Conservation (phyloP, 768 basidiomycete genomes). For the Leccinum boreale region DNA sequence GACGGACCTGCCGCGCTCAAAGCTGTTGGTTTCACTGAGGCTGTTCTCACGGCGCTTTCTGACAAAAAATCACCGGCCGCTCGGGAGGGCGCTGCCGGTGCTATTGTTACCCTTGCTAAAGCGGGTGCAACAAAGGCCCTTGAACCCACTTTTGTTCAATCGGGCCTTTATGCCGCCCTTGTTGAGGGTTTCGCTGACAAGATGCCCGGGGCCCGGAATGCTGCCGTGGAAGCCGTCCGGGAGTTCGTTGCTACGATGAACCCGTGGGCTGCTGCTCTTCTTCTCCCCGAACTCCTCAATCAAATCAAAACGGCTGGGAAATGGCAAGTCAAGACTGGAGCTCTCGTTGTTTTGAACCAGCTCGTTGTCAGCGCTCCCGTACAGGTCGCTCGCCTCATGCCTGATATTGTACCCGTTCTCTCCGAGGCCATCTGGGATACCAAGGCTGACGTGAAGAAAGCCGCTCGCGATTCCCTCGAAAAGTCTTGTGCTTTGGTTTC, state of each 20-base stretch:
- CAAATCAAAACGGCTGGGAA: slow-evolving; percentile 95
- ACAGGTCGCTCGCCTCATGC: slow-evolving; percentile 87
- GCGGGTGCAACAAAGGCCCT: slow-evolving; percentile 76
- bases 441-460: slow-evolving; percentile 98
- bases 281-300: slow-evolving; percentile 86
- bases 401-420: slow-evolving; percentile 92
- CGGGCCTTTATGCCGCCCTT: slow-evolving; percentile 82
- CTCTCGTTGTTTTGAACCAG: slow-evolving; percentile 78
- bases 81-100: slow-evolving; percentile 83
- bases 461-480: slow-evolving; percentile 89
- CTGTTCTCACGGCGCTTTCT: slow-evolving; percentile 77
- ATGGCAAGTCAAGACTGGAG: slow-evolving; percentile 95
- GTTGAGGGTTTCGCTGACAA: slow-evolving; percentile 95
- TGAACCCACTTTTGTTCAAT: slow-evolving; percentile 84
- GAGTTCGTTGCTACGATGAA: slow-evolving; percentile 74
- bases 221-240: slow-evolving; percentile 80
- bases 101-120: slow-evolving; percentile 62
- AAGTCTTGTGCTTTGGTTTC: slow-evolving; percentile 93
- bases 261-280: slow-evolving; percentile 80
- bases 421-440: slow-evolving; percentile 98
- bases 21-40: slow-evolving; percentile 65
- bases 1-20: slow-evolving; percentile 77
- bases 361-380: slow-evolving; percentile 77
- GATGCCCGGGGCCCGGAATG: slow-evolving; percentile 81
- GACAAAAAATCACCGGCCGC: slow-evolving; percentile 95